Evolutionary conservation across 148 eudicot genomes (phyloP).

Genomic region (Fagopyrum homotropicum): DNA sequence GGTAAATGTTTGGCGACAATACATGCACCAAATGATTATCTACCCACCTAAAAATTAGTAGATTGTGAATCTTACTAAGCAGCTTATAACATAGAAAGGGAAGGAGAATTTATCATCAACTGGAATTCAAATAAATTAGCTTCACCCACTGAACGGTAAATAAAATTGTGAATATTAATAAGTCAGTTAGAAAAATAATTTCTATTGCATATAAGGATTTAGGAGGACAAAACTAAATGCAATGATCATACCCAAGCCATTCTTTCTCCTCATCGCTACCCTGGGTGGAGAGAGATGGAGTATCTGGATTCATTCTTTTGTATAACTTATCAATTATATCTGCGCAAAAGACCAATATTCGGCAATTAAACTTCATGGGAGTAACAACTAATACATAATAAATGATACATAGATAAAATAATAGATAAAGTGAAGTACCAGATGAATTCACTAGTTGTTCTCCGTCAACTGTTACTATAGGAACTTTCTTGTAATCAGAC

Average conservation of each 20-base stretch:
- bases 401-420: background rate
- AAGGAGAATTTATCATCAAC: background rate
- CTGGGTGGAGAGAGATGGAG: conserved; percentile 17
- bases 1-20: conserved; percentile 89
- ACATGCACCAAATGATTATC: conserved; percentile 90
- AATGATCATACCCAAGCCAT: conserved; percentile 68
- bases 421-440: conserved; percentile 35
- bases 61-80: background rate
- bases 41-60: conserved; percentile 63
- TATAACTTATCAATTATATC: conserved; percentile 59
- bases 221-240: background rate
- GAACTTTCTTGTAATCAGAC: conserved; percentile 97
- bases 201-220: background rate
- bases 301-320: conserved; percentile 42
- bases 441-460: conserved; percentile 85
- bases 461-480: conserved; percentile 82
- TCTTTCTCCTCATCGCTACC: conserved; percentile 58
- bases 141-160: background rate
- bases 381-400: conserved; percentile 1
- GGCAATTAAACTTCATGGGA: background rate
- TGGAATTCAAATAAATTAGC: background rate
- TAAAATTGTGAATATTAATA: background rate
- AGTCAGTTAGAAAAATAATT: background rate
- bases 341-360: conserved; percentile 21
- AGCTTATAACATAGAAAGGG: background rate